Base-by-base conservation (phyloP, 495 filamentous ascomycete species). In the Halenospora varia region DNA sequence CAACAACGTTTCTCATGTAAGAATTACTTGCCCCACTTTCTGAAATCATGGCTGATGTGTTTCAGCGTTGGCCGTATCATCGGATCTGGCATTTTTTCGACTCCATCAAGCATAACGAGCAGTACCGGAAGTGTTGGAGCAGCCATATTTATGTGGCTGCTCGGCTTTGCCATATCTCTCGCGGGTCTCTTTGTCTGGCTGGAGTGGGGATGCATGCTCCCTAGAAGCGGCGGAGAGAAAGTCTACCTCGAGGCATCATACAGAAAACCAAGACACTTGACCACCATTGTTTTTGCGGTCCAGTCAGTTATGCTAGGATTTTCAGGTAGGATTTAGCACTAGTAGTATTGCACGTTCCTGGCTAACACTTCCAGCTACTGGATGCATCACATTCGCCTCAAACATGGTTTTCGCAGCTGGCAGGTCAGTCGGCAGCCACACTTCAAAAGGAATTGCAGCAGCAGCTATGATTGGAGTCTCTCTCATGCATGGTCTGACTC, bases 221-320 rank as follows among this genome's bases (percentile, higher is more conserved):
- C 87, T 47, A 74, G 84, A 2, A 85, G 81, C 2, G 86, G 88
- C 1, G 88, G 87, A 18, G 42, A 45, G 8, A 90, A 90, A 70
- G 84, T 90, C 25, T 92, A 92, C 61, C 80, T 91, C 52, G 88
- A 92, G 62, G 88, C 84, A 68, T 83, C 84, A 0, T 92, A 90
- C 70, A 82, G 78, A 0, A 74, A 73, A 22, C 88, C 88, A 2
- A 78, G 78, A 15, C 89, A 87, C 61, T 76, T 92, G 17, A 85
- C 85, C 0, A 86, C 86, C 2, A 85, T 81, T 0, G 66, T 90
- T 46, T 71, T 91, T 39, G 84, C 85, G 0, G 77, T 85, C 4
- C 82, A 89, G 47, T 80, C 84, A 2, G 80, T 91, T 13, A 66
- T 90, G 0, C 70, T 90, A 1, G 87, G 87, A 0, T 90, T 90